Evolutionary conservation across 164 flowering plant species (phyloP).

Genomic region (Echeveria elegans): DNA sequence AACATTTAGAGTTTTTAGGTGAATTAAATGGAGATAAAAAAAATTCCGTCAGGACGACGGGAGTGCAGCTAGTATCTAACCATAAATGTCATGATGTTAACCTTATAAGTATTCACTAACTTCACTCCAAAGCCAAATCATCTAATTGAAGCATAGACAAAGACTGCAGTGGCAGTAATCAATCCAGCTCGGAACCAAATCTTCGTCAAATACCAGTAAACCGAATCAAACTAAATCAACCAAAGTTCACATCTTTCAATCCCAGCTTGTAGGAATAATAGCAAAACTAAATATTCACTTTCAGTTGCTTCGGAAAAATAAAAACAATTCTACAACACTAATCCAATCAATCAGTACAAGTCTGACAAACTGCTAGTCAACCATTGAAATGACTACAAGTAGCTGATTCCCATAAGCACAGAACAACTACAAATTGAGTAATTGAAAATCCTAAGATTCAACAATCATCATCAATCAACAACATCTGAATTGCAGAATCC

Average conservation of each 20-base stretch:
- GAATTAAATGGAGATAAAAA: too few relatives aligned
- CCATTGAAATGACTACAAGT: not conserved
- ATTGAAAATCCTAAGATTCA: not conserved
- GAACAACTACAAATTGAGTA: not conserved
- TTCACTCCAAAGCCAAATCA: not conserved
- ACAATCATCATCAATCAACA: not conserved
- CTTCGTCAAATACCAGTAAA: not conserved
- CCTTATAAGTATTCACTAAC: not conserved
- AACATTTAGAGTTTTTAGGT: too few relatives aligned
- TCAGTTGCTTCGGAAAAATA: not conserved
- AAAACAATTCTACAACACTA: not conserved
- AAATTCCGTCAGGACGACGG: not conserved
- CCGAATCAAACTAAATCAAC: not conserved
- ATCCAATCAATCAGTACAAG: not conserved
- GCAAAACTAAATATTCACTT: not conserved
- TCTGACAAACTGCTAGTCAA: not conserved
- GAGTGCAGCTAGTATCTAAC: too few relatives aligned
- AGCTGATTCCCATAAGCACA: not conserved
- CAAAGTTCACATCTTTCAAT: not conserved
- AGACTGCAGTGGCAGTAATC: constrained; percentile 5
- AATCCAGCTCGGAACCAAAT: not conserved
- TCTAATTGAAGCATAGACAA: not conserved
- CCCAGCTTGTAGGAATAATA: not conserved
- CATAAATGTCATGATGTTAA: not conserved
- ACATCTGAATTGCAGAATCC: not conserved